Evolutionary conservation across 2,329 filamentous ascomycete species (phyloP).

Genomic region (Aspergillus pseudoglaucus): DNA sequence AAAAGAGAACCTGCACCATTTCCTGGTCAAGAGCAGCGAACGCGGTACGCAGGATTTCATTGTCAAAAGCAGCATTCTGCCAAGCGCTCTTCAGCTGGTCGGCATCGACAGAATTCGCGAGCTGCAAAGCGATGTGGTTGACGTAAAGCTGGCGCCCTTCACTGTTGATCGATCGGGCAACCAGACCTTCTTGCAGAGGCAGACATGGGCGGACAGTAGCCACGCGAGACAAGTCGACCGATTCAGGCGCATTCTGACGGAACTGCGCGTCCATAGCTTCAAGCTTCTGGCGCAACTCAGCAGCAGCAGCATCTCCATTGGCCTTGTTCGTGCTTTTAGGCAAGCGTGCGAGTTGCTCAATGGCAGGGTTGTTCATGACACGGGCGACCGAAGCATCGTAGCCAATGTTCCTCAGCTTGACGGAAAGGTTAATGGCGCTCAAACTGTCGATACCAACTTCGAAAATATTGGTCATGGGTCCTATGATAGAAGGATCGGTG

Average conservation of each 20-base stretch:
- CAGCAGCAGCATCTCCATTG: background rate
- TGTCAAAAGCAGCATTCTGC: slow-evolving; percentile 20
- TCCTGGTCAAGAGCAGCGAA: slow-evolving; percentile 31
- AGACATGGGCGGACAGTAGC: slow-evolving; percentile 21
- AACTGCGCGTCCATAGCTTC: slow-evolving; percentile 16
- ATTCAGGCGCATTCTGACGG: slow-evolving; percentile 6
- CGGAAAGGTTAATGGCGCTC: slow-evolving; percentile 30
- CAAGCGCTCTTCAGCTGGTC: slow-evolving; percentile 22
- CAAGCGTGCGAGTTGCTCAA: slow-evolving; percentile 27
- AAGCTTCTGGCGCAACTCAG: slow-evolving; percentile 7
- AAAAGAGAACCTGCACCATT: slow-evolving; percentile 31
- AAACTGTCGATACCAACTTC: slow-evolving; percentile 35
- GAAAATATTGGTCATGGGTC: slow-evolving; percentile 27
- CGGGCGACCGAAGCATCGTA: slow-evolving; percentile 28
- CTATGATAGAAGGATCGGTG: slow-evolving; percentile 12
- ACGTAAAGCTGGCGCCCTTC: slow-evolving; percentile 29
- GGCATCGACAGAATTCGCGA: slow-evolving; percentile 22
- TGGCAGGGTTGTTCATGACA: slow-evolving; percentile 28
- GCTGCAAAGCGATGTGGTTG: slow-evolving; percentile 32
- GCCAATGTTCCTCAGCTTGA: slow-evolving; percentile 27
- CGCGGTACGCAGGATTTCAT: slow-evolving; percentile 35
- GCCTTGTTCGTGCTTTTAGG: slow-evolving; percentile 9
- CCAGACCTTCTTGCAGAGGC: slow-evolving; percentile 28
- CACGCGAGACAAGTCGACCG: slow-evolving; percentile 8
- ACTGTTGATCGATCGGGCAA: slow-evolving; percentile 32